Base-by-base conservation (phyloP, 208 protist species). In the Leishmania martiniquensis region DNA sequence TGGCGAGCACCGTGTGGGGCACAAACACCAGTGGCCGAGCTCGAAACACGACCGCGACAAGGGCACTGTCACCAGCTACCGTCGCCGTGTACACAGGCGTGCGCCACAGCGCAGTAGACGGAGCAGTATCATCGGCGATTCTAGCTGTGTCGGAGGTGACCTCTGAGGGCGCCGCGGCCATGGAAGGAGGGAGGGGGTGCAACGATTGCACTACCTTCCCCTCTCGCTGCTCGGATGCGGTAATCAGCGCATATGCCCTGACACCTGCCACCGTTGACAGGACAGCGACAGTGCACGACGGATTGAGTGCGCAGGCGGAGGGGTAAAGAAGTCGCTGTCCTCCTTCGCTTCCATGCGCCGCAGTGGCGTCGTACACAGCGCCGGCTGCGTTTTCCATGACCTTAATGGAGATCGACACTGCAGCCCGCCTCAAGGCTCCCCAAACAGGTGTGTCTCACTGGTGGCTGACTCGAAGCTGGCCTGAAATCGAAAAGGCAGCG, bases 21-120 rank as follows among this genome's bases (percentile, higher is more conserved):
- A 62, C 49, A 72, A 82, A 82, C 39, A 82, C 78, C 0, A 39
- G 42, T 0, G 78, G 78, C n/a, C 72, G 78, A 20, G 78, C 66
- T 10, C 82, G 68, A n/a, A 93, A 86, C 6, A 89, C 80, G 47
- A 92, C 88, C 10, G 91, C 91, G 25, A 93, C 74, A 39, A 95
- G 71, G 13, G 87, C 82, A 51, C 83, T 91, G 47, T 90, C 84
- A 9, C 85, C 91, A 12, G 87, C 85, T 17, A 90, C 75, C 0
- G 91, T 84, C 20, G 90, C 80, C 4, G 78, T 71, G 78, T 86
- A 72, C 25, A 93, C 88, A 1, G 87, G 79, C 32, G 79, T 79
- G 22, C 65, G 15, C 85, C 85, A 89, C 20, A 89, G 70, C 25
- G 78, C 66, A 17, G 39, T 32, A 2, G 55, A 37, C 20, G 66